Base-by-base conservation (phyloP, 371 early-diverging fungal genomes). In the Batkoa obscura region DNA sequence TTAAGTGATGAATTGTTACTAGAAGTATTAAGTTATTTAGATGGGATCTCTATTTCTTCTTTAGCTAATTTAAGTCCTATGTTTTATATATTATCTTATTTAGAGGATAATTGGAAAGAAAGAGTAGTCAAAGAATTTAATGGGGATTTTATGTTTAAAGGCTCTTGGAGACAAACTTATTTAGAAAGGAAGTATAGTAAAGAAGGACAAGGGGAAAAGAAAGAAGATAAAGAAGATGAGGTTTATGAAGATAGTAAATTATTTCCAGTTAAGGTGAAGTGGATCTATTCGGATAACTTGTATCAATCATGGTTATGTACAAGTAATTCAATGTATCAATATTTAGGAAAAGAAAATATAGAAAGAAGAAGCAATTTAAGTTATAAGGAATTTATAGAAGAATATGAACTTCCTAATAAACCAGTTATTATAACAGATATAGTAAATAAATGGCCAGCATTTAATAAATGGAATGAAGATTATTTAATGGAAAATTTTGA, bases 361-460 rank as follows among this genome's bases (percentile, higher is more conserved):
- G 73, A 73, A 45, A 68, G 72, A 3, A 62, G 73, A 15, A 58
- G 65, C 9, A 57, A 58, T 13, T 56, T 75, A 56, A 62, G 65
- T 12, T 15, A 72, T 32, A 62, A 64, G 5, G 63, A 67, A 9
- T 78, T 77, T 58, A 58, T 74, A 31, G 43, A 60, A 2, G 70
- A 75, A 41, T 75, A 75, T 58, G 70, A 67, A 33, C 56, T 43
- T 12, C 75, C 75, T 2, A 74, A 74, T 30, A 72, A 62, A 55
- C 80, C 81, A 0, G 78, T 79, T 30, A 73, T 80, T 43, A 60
- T 80, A 15, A 70, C 74, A 3, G 78, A 77, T 62, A 66, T 75
- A 35, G 74, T 75, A 13, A 48, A 67, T 13, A 56, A 70, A 30
- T 80, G 80, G 83, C 72, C 75, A 2, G 80, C 78, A 1, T 72